A percentile compares a stretch with the other conserved stretches of the same genome.
phyloP scores from a whole-genome alignment of 176 grass and related monocot genomes.

The Calamus simplicifolius region DNA sequence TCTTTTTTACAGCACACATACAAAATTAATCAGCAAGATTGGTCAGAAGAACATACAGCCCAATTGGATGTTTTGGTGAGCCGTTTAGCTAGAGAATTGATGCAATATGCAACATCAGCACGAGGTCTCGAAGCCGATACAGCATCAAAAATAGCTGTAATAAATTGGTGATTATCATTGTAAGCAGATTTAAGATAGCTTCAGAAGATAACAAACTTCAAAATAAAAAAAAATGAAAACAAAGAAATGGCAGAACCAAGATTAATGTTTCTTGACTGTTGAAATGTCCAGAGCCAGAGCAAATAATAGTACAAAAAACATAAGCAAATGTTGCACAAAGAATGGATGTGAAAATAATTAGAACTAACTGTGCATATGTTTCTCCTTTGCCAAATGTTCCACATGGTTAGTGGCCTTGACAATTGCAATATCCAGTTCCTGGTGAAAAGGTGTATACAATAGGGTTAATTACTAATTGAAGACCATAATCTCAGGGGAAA shows the following conservation, averaged over 20 bases:
- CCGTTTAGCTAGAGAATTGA: conserved; percentile 16
- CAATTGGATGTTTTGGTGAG: conserved; percentile 18
- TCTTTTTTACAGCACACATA: background rate
- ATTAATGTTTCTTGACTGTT: too few species aligned
- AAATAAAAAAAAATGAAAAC: too few species aligned
- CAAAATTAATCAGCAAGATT: conserved; percentile 2
- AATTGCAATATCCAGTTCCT: conserved; percentile 20
- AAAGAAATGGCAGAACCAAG: too few species aligned
- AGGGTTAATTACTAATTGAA: too few species aligned
- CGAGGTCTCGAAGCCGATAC: conserved; percentile 18
- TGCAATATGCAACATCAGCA: conserved; percentile 22
- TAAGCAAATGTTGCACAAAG: background rate
- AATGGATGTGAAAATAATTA: background rate
- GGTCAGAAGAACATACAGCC: conserved; percentile 19
- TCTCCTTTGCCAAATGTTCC: conserved; percentile 18
- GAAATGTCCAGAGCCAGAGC: too few species aligned
- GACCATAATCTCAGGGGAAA: too few species aligned
- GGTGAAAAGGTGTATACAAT: background rate
- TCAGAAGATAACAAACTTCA: too few species aligned
- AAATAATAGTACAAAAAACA: too few species aligned
- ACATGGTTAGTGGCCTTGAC: conserved; percentile 27
- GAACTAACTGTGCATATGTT: conserved; percentile 16
- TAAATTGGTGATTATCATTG: background rate
- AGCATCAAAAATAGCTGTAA: conserved; percentile 22
- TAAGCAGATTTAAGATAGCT: background rate